phyloP scores from a whole-genome alignment of 495 filamentous ascomycete species.

The Stereocaulon alpinum region DNA sequence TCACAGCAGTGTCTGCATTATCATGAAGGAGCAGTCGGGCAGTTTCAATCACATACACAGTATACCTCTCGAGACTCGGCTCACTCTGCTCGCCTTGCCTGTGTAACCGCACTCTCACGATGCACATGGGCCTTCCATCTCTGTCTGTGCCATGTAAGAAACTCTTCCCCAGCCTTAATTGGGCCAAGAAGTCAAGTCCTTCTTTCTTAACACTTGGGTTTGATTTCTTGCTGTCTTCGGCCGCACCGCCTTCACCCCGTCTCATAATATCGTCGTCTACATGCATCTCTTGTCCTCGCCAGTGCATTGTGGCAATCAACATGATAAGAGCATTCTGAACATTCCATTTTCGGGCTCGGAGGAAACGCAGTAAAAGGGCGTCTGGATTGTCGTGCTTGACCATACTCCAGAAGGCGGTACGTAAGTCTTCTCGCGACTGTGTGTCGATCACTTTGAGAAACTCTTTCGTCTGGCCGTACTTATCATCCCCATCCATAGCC shows the following conservation, averaged over 20 bases:
- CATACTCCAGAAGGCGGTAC: constrained; percentile 86
- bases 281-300: constrained; percentile 69
- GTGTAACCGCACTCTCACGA: constrained; percentile 75
- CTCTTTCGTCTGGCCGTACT: constrained; percentile 82
- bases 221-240: constrained; percentile 46
- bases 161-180: constrained; percentile 88
- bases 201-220: constrained; percentile 46
- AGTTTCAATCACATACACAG: constrained; percentile 90
- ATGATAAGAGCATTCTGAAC: constrained; percentile 87
- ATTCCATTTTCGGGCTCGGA: constrained; percentile 94
- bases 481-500: constrained; percentile 61
- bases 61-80: constrained; percentile 71
- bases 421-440: constrained; percentile 65
- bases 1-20: constrained; percentile 84
- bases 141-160: constrained; percentile 85
- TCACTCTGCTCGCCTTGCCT: constrained; percentile 71
- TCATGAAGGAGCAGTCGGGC: constrained; percentile 68
- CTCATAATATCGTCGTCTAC: constrained; percentile 80
- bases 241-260: constrained; percentile 60
- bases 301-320: constrained; percentile 88
- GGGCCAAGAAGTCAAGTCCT: constrained; percentile 71
- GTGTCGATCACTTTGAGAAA: constrained; percentile 71
- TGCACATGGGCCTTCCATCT: constrained; percentile 74
- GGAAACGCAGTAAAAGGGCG: constrained; percentile 73
- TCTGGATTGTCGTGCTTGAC: constrained; percentile 93